Evolutionary conservation across 257 asterid genomes (phyloP).

Genomic region (Salvia miltiorrhiza): DNA sequence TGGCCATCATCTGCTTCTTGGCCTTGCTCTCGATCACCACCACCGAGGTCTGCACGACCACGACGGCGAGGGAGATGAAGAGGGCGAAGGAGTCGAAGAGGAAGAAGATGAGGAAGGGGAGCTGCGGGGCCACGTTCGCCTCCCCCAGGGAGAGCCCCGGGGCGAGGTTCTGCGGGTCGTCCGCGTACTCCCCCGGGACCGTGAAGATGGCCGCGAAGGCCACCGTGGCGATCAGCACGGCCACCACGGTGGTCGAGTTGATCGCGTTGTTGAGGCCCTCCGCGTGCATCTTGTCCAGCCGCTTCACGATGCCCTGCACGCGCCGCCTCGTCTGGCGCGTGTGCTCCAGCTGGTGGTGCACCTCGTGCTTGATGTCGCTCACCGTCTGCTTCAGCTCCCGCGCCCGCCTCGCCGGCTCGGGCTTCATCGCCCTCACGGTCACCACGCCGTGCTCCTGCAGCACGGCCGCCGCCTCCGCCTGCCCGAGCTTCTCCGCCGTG

Average conservation of each 20-base stretch:
- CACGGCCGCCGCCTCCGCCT: conserved; percentile 18
- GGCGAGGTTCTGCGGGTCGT: conserved; percentile 25
- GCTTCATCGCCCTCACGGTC: conserved; percentile 27
- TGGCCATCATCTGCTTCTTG: conserved; percentile 55
- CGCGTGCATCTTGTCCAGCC: conserved; percentile 45
- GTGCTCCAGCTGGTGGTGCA: conserved; percentile 47
- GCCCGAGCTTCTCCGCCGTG: conserved; percentile 41
- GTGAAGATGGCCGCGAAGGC: conserved; percentile 61
- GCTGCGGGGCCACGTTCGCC: conserved; percentile 36
- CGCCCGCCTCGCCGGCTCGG: conserved; percentile 18
- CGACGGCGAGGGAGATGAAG: conserved; percentile 48
- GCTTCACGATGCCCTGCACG: conserved; percentile 41
- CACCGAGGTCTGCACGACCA: conserved; percentile 55
- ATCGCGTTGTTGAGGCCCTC: conserved; percentile 62
- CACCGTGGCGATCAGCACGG: conserved; percentile 50
- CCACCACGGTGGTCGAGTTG: conserved; percentile 54
- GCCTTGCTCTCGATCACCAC: conserved; percentile 54
- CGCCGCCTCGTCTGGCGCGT: conserved; percentile 43
- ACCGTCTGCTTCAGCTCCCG: conserved; percentile 46
- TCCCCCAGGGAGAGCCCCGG: conserved; percentile 38
- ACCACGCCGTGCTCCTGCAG: conserved; percentile 34
- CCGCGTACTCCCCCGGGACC: conserved; percentile 44
- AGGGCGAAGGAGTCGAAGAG: conserved; percentile 46
- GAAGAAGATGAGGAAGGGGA: conserved; percentile 43
- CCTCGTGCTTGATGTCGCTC: conserved; percentile 58